Conservation (phyloP, 257 asterid genomes). For the Solanum chilense region DNA sequence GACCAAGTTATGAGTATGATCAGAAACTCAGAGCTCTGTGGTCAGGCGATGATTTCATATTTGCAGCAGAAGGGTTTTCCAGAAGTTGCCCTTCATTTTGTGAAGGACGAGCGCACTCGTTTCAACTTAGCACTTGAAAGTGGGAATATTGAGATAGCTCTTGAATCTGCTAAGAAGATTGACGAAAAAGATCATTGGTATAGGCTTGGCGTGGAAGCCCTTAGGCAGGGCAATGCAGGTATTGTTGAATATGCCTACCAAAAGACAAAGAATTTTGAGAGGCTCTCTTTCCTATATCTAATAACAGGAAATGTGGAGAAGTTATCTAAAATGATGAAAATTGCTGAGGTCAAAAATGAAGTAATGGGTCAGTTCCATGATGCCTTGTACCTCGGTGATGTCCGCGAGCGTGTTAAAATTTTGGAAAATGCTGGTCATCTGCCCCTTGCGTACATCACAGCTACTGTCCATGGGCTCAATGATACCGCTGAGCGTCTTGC, state of each 20-base stretch:
- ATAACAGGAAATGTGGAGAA: slow-evolving; percentile 78
- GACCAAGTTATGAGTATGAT: slow-evolving; percentile 98
- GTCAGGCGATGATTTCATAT: slow-evolving; percentile 98
- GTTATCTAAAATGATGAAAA: slow-evolving; percentile 85
- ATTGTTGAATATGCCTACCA: slow-evolving; percentile 93
- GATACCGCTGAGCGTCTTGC: slow-evolving; percentile 58
- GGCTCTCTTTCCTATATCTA: slow-evolving; percentile 77
- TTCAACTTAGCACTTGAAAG: slow-evolving; percentile 90
- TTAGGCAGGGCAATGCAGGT: slow-evolving; percentile 92
- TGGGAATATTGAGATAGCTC: slow-evolving; percentile 92
- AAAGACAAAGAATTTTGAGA: slow-evolving; percentile 78
- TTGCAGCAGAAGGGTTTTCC: slow-evolving; percentile 99
- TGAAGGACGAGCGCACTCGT: slow-evolving; percentile 85
- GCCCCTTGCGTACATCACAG: slow-evolving; percentile 73
- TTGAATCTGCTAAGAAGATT: slow-evolving; percentile 75
- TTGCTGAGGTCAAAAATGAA: slow-evolving; percentile 84
- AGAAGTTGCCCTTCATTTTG: slow-evolving; percentile 94
- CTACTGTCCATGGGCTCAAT: slow-evolving; percentile 59
- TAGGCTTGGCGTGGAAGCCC: slow-evolving; percentile 90
- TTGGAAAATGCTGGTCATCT: slow-evolving; percentile 71
- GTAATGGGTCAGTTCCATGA: slow-evolving; percentile 97
- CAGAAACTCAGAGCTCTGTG: slow-evolving; percentile 84
- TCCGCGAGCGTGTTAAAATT: slow-evolving; percentile 73
- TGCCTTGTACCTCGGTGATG: slow-evolving; percentile 83
- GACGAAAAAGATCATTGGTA: slow-evolving; percentile 94